Base-by-base conservation (phyloP, 2,329 filamentous ascomycete species). In the Exophiala alcalophila region DNA sequence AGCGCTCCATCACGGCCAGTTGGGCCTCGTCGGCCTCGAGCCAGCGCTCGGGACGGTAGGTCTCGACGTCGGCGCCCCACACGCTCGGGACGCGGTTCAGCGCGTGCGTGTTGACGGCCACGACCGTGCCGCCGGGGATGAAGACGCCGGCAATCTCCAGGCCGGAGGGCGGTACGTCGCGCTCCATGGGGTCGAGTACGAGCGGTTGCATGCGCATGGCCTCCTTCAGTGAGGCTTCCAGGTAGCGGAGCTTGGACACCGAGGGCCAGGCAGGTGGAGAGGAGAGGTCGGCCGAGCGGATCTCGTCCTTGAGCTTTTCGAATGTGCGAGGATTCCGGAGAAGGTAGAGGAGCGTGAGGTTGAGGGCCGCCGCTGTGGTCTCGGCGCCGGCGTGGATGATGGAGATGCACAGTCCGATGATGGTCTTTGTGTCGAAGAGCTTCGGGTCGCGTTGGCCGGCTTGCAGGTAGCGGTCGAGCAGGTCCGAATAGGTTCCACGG, bases 401-500 rank as follows among this genome's bases (percentile, higher is more conserved):
- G 8, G 45, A 49, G n/a, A 49, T 28, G n/a, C 37, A 14, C n/a
- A 49, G 29, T 8, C 46, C 46, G 14, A 45, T 37, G 4, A 49
- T 31, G 16, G 38, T 39, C 20, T 11, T 19, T 3, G 37, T 16
- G 4, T 33, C 38, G 37, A 49, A 38, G 8, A 39, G 26, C 9
- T 34, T 15, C 7, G 46, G 41, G n/a, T 52, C 51, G 11, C 40
- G 45, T 23, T 43, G 31, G 3, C 97, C 84, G 2, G 91, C 92
- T 50, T 86, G 80, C 28, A 92, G 78, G 27, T 97, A 70, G 3
- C 81, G 81, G 37, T 88, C 85, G 0, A 95, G 73, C 34, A 88
- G 78, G 45, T 80, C 78, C 55, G 97, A n/a, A 7, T 49, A 27
- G 4, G 24, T 40, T 1, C 40, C 45, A 7, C 35, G 11, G 12